Evolutionary conservation across 2,329 filamentous ascomycete genomes (phyloP), one percentile per base, ranked within the genome.

Genomic region (Sporothrix brunneoviolacea): DNA sequence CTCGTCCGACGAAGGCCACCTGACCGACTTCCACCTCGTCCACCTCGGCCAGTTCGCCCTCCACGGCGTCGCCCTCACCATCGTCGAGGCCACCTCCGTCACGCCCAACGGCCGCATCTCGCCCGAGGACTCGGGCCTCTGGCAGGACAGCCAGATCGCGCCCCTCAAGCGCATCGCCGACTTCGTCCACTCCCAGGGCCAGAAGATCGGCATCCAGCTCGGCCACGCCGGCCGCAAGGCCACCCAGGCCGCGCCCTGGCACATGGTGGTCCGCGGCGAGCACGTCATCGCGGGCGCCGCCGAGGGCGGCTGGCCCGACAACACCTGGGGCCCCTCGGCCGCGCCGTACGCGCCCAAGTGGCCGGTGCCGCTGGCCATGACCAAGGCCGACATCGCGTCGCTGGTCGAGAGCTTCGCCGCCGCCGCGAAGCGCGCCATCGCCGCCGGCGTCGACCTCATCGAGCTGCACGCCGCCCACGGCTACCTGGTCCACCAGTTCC

Each of bases 141-240:
- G 90, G 91, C 75, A 85, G 55, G 91, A 95, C 65, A 81, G 77
- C 30, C 91, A 96, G 65, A 84, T 91, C 54, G 83, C 77, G 55
- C 82, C 83, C 0, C 69, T 94, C 52, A 78, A 76, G 62, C 77
- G 79, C 53, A 77, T 91, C 40, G 79, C 83, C 32, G 86, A 94
- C 54, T 94, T 90, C 55, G 80, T 85, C 3, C 89, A 94, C 70
- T 81, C 78, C 22, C 90, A 95, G 67, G 77, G 76, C 62, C 83
- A 89, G 61, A 81, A 86, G 56, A 81, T 88, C 47, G 88, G 79
- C 46, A 83, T 95, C 54, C 90, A 95, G 70, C 74, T 95, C 4
- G 87, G 72, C 1, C 90, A 95, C 61, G 89, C 88, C 0, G 90
- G 90, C 2, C 73, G 83, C 50, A 86, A 86, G 66, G 82, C 77